Evolutionary conservation across 371 early-diverging fungal species (phyloP).

Genomic region (Synchytrium microbalum): DNA sequence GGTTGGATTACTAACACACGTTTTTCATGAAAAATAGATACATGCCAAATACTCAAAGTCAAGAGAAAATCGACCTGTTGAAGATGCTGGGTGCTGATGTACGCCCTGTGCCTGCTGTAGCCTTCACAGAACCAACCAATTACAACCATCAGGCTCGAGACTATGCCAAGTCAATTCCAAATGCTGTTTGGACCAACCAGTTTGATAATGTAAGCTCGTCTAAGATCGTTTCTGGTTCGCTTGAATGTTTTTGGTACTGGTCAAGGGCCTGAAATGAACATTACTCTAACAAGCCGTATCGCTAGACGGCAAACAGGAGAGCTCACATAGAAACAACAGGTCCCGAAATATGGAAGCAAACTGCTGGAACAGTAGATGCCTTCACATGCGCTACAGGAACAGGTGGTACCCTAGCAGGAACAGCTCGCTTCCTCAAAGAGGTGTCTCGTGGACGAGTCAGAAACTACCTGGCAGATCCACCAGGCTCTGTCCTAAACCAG

Average conservation of each 20-base stretch:
- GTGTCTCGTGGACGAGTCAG: slow-evolving; percentile 48
- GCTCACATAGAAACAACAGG: slow-evolving; percentile 93
- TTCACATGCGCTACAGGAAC: slow-evolving; percentile 78
- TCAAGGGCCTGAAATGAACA: background rate
- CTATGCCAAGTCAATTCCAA: slow-evolving; percentile 67
- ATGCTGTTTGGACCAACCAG: slow-evolving; percentile 95
- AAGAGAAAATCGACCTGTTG: slow-evolving; percentile 88
- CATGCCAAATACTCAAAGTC: slow-evolving; percentile 93
- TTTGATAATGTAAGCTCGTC: slow-evolving; percentile 33
- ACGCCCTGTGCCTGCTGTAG: slow-evolving; percentile 28
- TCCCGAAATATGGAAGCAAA: slow-evolving; percentile 87
- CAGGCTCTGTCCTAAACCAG: slow-evolving; percentile 80
- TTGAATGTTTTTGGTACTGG: background rate
- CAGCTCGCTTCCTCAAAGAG: slow-evolving; percentile 71
- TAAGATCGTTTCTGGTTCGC: background rate
- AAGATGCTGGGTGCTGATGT: slow-evolving; percentile 67
- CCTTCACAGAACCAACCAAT: slow-evolving; percentile 82
- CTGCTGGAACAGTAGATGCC: slow-evolving; percentile 66
- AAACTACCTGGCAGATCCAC: slow-evolving; percentile 85
- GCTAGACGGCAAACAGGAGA: slow-evolving; percentile 14
- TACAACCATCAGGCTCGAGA: slow-evolving; percentile 91
- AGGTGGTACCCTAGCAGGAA: slow-evolving; percentile 87
- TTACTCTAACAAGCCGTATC: background rate
- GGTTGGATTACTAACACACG: background rate
- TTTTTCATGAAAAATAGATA: slow-evolving; percentile 31